A percentile compares a stretch with the other conserved stretches of the same genome.
Conservation (phyloP, 495 filamentous ascomycete species). For the Filosporella fistucella region DNA sequence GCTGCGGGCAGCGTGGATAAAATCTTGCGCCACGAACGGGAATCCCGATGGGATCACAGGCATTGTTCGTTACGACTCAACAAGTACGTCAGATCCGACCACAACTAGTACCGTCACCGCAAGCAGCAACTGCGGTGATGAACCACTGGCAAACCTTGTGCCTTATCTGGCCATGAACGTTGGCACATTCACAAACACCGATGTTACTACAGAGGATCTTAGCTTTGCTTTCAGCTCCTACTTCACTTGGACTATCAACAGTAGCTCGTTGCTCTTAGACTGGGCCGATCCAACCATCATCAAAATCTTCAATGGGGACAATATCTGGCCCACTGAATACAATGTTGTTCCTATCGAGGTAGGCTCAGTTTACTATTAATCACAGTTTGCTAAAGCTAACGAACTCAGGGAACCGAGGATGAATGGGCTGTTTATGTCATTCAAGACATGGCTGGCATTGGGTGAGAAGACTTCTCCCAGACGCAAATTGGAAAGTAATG, state of each 20-base stretch:
- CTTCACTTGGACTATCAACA: conserved; percentile 39
- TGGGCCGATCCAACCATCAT: conserved; percentile 37
- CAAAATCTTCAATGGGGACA: conserved; percentile 30
- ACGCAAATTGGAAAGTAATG: not conserved
- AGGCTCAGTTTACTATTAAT: not conserved
- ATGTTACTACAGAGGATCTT: conserved; percentile 18
- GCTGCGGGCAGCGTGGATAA: conserved; percentile 27
- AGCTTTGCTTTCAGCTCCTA: conserved; percentile 16
- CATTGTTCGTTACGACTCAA: conserved; percentile 48
- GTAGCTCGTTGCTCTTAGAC: conserved; percentile 32
- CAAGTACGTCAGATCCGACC: conserved; percentile 29
- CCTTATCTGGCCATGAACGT: conserved; percentile 30
- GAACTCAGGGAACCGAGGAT: conserved; percentile 39
- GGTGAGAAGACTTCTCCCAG: not conserved
- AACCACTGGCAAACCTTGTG: conserved; percentile 24
- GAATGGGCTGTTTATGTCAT: conserved; percentile 30
- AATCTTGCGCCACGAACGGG: conserved; percentile 39
- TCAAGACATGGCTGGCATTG: conserved; percentile 26
- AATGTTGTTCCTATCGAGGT: conserved; percentile 33
- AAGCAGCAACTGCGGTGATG: conserved; percentile 26
- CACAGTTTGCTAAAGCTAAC: not conserved
- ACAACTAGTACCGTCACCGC: conserved; percentile 22
- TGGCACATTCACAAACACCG: conserved; percentile 12
- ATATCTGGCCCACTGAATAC: conserved; percentile 29
- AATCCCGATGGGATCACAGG: conserved; percentile 47